Evolutionary conservation across 106 monocot species (phyloP).

Genomic region (Alisma plantagoaquatica): DNA sequence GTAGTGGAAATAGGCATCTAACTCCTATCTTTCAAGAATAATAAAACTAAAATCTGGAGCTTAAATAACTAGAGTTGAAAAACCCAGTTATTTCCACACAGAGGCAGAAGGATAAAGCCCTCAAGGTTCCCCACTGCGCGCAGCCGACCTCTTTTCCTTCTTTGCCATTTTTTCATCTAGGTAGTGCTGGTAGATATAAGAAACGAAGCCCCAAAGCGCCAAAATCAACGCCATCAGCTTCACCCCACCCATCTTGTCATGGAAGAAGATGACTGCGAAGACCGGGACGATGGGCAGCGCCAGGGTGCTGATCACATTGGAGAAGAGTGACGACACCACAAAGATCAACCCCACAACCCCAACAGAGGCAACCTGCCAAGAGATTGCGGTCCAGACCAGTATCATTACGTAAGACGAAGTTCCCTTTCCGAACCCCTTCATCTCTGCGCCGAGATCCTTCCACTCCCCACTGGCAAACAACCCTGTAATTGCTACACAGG

Average conservation of each 20-base stretch:
- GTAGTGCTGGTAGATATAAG: conserved; percentile 24
- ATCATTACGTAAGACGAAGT: conserved; percentile 13
- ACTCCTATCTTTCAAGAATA: no score
- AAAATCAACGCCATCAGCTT: conserved; percentile 17
- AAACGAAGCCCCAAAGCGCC: conserved; percentile 16
- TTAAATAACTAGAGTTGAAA: no score
- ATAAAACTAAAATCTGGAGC: no score
- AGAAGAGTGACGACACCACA: conserved; percentile 22
- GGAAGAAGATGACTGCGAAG: conserved; percentile 19
- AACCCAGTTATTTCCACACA: no score
- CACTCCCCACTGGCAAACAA: conserved; percentile 21
- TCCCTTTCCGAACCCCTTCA: conserved; percentile 11
- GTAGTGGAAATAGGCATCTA: no score
- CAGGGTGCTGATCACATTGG: conserved; percentile 25
- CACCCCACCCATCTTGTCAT: conserved; percentile 19
- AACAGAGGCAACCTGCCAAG: conserved; percentile 23
- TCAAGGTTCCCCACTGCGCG: no score
- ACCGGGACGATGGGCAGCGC: conserved; percentile 19
- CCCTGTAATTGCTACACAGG: conserved; percentile 7
- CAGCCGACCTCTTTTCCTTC: background rate
- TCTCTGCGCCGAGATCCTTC: conserved; percentile 7
- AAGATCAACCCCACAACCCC: conserved; percentile 27
- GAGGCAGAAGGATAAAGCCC: no score
- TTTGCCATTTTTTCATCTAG: conserved; percentile 6
- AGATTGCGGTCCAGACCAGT: conserved; percentile 19